Conservation (phyloP, 352 stramenopile genomes). For the Globisporangium perplexum region DNA sequence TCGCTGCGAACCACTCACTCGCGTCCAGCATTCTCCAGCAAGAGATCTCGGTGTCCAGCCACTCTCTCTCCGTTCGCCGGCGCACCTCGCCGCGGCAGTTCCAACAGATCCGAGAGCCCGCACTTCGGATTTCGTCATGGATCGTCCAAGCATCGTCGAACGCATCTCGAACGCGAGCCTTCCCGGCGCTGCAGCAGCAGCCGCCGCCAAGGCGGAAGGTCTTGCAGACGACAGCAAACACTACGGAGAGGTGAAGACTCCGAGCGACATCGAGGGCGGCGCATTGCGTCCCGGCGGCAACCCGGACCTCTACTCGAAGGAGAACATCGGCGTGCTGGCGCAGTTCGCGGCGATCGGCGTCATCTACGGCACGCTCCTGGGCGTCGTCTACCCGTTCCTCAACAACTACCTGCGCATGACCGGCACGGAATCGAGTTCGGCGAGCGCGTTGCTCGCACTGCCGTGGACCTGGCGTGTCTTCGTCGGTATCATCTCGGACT, state of each 20-base stretch:
- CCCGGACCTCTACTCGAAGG: slow-evolving; percentile 25
- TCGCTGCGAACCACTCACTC: background rate
- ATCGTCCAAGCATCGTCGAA: slow-evolving; percentile 16
- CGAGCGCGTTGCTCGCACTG: slow-evolving; percentile 29
- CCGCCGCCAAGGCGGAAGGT: background rate
- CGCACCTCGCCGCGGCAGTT: background rate
- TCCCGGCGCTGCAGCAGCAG: background rate
- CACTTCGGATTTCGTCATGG: slow-evolving; percentile 11
- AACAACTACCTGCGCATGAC: slow-evolving; percentile 53
- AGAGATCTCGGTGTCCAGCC: background rate
- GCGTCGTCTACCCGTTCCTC: slow-evolving; percentile 43
- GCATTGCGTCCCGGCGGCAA: slow-evolving; percentile 30
- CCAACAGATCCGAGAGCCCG: background rate
- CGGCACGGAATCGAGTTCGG: slow-evolving; percentile 27
- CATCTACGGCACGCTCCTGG: slow-evolving; percentile 38
- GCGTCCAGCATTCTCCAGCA: no score
- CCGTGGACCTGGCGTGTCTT: slow-evolving; percentile 52
- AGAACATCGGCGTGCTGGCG: slow-evolving; percentile 37
- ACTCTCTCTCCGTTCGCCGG: no score
- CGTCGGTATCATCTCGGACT: slow-evolving; percentile 42
- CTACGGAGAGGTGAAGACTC: slow-evolving; percentile 21
- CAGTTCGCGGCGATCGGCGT: slow-evolving; percentile 44
- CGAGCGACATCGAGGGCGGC: slow-evolving; percentile 23
- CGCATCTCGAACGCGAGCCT: slow-evolving; percentile 15
- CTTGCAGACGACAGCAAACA: background rate